Conservation (phyloP, 345 rosid genomes). For the Hibiscus mutabilis region DNA sequence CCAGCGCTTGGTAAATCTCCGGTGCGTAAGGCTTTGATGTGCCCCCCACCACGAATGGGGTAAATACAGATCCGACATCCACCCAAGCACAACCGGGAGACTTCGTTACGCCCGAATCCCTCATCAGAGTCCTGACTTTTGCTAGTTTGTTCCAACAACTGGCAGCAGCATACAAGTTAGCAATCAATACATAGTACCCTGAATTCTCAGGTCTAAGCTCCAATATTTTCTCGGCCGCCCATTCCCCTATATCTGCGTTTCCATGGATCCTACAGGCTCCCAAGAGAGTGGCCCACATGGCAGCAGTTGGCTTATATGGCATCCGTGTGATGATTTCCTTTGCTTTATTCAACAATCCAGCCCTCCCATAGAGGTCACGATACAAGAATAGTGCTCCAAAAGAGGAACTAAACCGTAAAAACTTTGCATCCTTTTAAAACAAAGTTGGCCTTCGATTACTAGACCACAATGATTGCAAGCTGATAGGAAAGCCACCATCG, state of each 20-base stretch:
- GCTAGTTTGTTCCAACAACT: no score
- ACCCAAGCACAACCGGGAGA: conserved; percentile 73
- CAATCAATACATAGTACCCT: no score
- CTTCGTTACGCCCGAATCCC: conserved; percentile 63
- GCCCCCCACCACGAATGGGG: conserved; percentile 52
- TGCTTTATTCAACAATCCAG: conserved; percentile 54
- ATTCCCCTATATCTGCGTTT: conserved; percentile 55
- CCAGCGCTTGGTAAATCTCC: conserved; percentile 46
- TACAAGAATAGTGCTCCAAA: conserved; percentile 61
- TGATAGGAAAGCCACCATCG: conserved; percentile 76
- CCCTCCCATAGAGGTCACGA: conserved; percentile 80
- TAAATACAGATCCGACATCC: conserved; percentile 45
- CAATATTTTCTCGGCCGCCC: conserved; percentile 69
- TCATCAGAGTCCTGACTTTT: conserved; percentile 55
- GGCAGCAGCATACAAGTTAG: no score
- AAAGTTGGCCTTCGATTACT: conserved; percentile 45
- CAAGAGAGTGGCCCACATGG: conserved; percentile 64
- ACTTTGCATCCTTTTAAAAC: conserved; percentile 42
- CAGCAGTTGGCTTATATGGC: conserved; percentile 50
- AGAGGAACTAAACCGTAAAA: conserved; percentile 39
- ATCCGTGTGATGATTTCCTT: conserved; percentile 41
- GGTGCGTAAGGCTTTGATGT: conserved; percentile 35
- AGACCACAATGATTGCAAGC: conserved; percentile 85
- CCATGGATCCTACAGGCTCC: conserved; percentile 61
- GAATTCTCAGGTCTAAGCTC: no score